A percentile compares a stretch with the other conserved stretches of the same genome.
phyloP scores from a whole-genome alignment of 176 grass and related monocot genomes.

The Bonia amplexicaulis region DNA sequence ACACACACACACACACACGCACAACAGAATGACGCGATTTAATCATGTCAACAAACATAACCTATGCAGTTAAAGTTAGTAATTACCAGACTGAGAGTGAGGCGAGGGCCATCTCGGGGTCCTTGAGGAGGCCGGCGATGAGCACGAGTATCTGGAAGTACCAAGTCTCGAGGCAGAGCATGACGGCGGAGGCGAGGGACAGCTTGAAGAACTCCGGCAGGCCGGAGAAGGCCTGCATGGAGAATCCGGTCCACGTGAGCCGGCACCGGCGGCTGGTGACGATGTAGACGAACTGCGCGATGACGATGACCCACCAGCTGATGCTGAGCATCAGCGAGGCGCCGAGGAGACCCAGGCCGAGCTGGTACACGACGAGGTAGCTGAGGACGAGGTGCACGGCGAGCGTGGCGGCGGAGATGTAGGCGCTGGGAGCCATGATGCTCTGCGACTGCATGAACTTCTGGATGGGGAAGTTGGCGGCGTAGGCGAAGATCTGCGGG shows the following conservation, averaged over 20 bases:
- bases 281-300: constrained; percentile 61
- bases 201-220: constrained; percentile 43
- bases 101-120: constrained; percentile 45
- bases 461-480: constrained; percentile 79
- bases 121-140: constrained; percentile 41
- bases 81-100: constrained; percentile 64
- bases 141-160: constrained; percentile 54
- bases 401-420: constrained; percentile 46
- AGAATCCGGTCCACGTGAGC: constrained; percentile 54
- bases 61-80: neutral
- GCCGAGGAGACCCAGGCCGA: constrained; percentile 50
- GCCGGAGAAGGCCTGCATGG: constrained; percentile 46
- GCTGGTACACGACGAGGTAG: constrained; percentile 39
- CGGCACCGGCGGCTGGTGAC: constrained; percentile 35
- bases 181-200: constrained; percentile 54
- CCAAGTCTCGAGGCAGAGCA: constrained; percentile 78
- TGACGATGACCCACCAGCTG: constrained; percentile 65
- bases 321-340: constrained; percentile 55
- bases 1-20: neutral
- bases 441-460: constrained; percentile 91
- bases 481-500: constrained; percentile 91
- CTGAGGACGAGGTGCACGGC: constrained; percentile 37
- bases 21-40: neutral
- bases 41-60: neutral
- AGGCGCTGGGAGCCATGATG: constrained; percentile 83